Evolutionary conservation across 1,284 basidiomycete species (phyloP), one percentile per base, ranked within the genome.

Genomic region (Fomitiporia mediterranea): DNA sequence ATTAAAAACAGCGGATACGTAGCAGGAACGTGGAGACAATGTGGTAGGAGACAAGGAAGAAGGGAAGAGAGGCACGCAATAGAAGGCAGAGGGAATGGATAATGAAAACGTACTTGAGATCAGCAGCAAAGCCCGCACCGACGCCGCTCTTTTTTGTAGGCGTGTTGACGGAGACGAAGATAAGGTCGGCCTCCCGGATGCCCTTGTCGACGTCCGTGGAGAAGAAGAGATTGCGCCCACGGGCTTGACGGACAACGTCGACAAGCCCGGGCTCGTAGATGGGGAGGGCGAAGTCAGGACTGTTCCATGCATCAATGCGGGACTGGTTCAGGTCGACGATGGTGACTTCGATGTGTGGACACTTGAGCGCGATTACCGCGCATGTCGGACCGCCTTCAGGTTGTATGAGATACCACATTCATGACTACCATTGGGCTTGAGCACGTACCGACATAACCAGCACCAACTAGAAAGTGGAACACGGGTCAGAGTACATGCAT

Each of bases 231-330:
- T 99, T 99, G 72, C 86, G 85, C 40, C 93, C 95, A 54, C 96
- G 85, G 57, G 92, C 89, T 65, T 83, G 70, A 67, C 86, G 86
- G 65, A 99, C 91, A 63, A 99, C 91, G 47, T 90, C 93, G 61
- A 86, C 93, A n/a, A 99, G 84, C 51, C 95, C 95, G 13, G 97
- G 96, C 72, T 99, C 96, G 71, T 97, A 99, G 70, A 99, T 98
- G 43, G 94, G 94, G 25, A 94, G 73, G 38, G 77, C 72, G 69
- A 81, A 91, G 67, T 88, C 78, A 32, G 76, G 64, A 69, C 80
- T 84, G 77, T 99, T 99, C 96, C 96, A 99, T 11, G 94, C 95
- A 68, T 94, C 91, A 72, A 98, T 87, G 62, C 97, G 90, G 58
- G 86, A 79, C 68, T 95, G 82, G 81, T 98, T 99, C 66, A 99